Conservation (phyloP, 2,329 filamentous ascomycete species). For the Fusarium nisikadoi region DNA sequence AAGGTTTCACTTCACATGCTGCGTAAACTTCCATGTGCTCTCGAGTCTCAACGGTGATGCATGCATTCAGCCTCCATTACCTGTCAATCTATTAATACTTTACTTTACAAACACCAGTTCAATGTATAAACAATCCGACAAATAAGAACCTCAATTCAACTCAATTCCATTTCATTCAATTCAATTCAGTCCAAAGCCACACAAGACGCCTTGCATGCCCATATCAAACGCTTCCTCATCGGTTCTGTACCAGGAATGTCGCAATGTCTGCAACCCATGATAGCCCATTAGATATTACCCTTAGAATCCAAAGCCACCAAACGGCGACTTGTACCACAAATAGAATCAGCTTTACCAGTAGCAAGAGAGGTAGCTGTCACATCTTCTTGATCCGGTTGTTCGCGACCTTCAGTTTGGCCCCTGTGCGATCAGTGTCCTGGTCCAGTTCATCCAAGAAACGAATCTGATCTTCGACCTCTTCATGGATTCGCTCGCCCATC, state of each 20-base stretch:
- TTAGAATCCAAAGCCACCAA: conserved; percentile 47
- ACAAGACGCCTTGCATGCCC: conserved; percentile 34
- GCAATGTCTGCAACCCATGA: conserved; percentile 45
- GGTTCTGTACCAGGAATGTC: conserved; percentile 41
- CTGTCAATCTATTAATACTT: conserved; percentile 5
- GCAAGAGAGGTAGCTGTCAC: conserved; percentile 50
- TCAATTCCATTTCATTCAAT: background rate
- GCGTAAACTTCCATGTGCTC: conserved; percentile 1
- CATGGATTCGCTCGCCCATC: conserved; percentile 80
- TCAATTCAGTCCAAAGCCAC: conserved; percentile 9
- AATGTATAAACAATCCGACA: background rate
- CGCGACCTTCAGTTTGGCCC: conserved; percentile 77
- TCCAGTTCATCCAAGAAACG: conserved; percentile 75
- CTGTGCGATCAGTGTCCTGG: conserved; percentile 72
- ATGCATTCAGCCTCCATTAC: conserved; percentile 12
- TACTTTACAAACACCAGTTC: background rate
- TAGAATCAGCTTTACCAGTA: conserved; percentile 45
- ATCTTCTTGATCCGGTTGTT: conserved; percentile 78
- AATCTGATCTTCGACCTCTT: conserved; percentile 77
- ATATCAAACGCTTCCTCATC: conserved; percentile 14
- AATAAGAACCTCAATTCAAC: conserved; percentile 5
- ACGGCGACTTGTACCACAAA: conserved; percentile 44
- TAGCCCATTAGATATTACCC: conserved; percentile 35
- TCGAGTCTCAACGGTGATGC: conserved; percentile 19
- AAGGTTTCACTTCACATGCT: conserved; percentile 22